Evolutionary conservation across 192 early-diverging fungal species (phyloP), one percentile per base, ranked within the genome.

Genomic region (Thoreauomyces humboldtii): DNA sequence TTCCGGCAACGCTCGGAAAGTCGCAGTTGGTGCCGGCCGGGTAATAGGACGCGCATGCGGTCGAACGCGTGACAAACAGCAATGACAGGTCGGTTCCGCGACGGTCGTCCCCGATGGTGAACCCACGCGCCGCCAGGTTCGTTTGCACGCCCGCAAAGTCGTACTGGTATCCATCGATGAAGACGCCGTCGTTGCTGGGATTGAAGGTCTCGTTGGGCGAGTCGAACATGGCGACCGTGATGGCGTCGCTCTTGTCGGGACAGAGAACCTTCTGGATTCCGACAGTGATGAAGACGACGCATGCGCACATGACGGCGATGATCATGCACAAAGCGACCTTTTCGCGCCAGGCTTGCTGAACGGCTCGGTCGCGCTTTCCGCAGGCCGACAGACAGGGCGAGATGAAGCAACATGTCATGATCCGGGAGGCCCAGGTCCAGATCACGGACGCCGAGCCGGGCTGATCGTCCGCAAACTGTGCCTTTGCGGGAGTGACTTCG

Each of bases 301-400:
- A 45, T 4, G 14, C 42, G 70, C 77, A 77, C 38, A 80, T 42
- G 0, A 73, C 14, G 36, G 33, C 41, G 44, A 76, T 77, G 55
- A 80, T 76, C 28, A 73, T 67, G 68, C 75, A 77, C 24, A 82
- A 67, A 7, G 80, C 75, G 28, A 79, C 45, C 64, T 71, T 80
- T 61, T 80, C 78, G 17, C 78, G 55, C 67, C 61, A 80, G 4
- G 78, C 78, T 59, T 80, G 78, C 45, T 71, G 72, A 29, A 73
- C 65, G 38, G 44, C 35, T 32, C 19, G 28, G 54, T 73, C 75
- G 44, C 52, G 53, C 48, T 70, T 64, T 24, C 73, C 73, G 2
- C 69, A 58, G 11, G 28, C 24, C 31, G 29, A 28, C 12, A 75
- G 54, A 44, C 61, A 65, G 2, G 22, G 24, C 11, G 75, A 59